These are phyloP conservation scores for Quillaja saponaria DNA, from an alignment of 306 rosid genomes.

Conservation along the genomic window DNA sequence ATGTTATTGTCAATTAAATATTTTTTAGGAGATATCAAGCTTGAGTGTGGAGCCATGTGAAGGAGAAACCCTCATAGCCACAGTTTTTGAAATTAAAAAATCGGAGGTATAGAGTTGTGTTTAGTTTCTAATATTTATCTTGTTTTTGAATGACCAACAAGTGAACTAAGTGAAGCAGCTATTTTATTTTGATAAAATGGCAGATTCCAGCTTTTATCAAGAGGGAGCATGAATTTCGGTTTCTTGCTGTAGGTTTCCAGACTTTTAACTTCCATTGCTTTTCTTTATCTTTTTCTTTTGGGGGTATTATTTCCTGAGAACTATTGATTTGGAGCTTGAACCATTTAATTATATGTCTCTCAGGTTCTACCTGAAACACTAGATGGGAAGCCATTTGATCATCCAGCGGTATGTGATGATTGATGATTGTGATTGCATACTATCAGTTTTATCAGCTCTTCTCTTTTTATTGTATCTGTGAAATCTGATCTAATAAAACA, in stretches of 20 bases:
- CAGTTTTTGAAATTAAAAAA: slow-evolving; percentile 77
- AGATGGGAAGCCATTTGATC: slow-evolving; percentile 58
- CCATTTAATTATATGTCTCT: slow-evolving; percentile 20
- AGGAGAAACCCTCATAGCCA: slow-evolving; percentile 73
- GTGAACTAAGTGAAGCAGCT: slow-evolving; percentile 20
- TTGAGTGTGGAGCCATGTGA: slow-evolving; percentile 82
- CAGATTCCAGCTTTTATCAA: slow-evolving; percentile 86
- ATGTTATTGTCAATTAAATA: no score
- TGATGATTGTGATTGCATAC: background rate
- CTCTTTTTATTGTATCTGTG: slow-evolving; percentile 1
- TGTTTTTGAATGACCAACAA: slow-evolving; percentile 21
- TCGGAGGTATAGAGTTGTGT: slow-evolving; percentile 55
- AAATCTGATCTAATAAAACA: slow-evolving; percentile 8
- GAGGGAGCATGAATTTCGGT: slow-evolving; percentile 92
- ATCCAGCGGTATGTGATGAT: slow-evolving; percentile 57
- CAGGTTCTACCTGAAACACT: slow-evolving; percentile 78
- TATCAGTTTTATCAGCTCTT: background rate
- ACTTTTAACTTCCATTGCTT: slow-evolving; percentile 15
- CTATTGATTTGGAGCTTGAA: slow-evolving; percentile 10
- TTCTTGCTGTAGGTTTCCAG: slow-evolving; percentile 65
- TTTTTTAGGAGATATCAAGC: slow-evolving; percentile 80
- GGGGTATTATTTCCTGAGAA: slow-evolving; percentile 3
- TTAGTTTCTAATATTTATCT: slow-evolving; percentile 13
- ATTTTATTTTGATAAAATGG: slow-evolving; percentile 17
- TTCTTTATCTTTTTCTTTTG: no score